These are phyloP conservation scores for Artemisia annua DNA, from an alignment of 129 eudicot genomes.

Conservation along the genomic window DNA sequence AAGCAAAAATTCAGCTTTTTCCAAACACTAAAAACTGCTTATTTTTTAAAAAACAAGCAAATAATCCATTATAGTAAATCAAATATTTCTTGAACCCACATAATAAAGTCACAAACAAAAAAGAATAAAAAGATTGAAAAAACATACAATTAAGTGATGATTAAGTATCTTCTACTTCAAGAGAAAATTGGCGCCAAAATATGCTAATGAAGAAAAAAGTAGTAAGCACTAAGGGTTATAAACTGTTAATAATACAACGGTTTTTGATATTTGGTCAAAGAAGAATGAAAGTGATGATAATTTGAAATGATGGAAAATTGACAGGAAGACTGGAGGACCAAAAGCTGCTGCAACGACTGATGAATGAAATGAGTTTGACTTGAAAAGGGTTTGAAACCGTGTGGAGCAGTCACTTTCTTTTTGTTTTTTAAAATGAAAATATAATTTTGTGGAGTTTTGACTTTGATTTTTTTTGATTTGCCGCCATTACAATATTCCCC, in stretches of 20 bases:
- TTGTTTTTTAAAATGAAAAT: not conserved
- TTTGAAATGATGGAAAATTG: too few species aligned
- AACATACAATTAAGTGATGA: conserved; percentile 25
- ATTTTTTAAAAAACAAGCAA: too few species aligned
- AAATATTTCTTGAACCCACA: too few species aligned
- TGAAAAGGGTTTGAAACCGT: not conserved
- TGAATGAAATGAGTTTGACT: not conserved
- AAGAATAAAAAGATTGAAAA: not conserved
- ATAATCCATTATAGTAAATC: too few species aligned
- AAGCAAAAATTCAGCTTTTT: too few species aligned
- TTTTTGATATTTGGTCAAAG: conserved; percentile 8
- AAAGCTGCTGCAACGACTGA: too few species aligned
- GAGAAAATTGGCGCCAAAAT: not conserved
- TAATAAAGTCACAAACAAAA: too few species aligned
- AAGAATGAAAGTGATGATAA: not conserved
- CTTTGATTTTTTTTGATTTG: not conserved
- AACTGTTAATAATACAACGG: not conserved
- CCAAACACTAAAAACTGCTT: too few species aligned
- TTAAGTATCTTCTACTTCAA: conserved; percentile 13
- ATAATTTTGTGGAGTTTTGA: not conserved
- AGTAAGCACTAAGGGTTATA: not conserved
- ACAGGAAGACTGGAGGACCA: too few species aligned
- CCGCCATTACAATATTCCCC: not conserved
- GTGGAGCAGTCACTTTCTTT: not conserved
- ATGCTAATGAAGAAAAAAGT: not conserved